A percentile compares a stretch with the other conserved stretches of the same genome.
phyloP scores from a whole-genome alignment of 495 filamentous ascomycete genomes.

The Parathielavia appendiculata region DNA sequence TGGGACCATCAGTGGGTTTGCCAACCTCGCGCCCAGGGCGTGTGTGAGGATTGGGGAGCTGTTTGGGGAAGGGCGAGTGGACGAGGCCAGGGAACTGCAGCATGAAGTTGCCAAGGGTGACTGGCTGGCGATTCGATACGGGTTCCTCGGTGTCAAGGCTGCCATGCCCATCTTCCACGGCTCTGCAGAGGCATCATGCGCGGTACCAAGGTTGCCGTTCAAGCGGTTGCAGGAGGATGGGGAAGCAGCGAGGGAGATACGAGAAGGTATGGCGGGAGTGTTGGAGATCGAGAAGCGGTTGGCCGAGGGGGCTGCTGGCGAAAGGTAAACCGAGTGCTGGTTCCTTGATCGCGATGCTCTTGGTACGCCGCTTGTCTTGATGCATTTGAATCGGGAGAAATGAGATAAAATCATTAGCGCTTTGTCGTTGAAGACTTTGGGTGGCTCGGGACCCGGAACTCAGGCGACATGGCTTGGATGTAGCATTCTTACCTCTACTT shows the following conservation, averaged over 20 bases:
- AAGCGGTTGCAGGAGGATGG: conserved; percentile 13
- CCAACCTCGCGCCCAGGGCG: conserved; percentile 69
- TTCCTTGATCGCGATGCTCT: neutral
- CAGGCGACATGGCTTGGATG: too few species aligned
- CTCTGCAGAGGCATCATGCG: conserved; percentile 46
- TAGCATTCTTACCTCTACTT: neutral
- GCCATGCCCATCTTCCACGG: conserved; percentile 71
- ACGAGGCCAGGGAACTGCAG: conserved; percentile 67
- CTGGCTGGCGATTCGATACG: conserved; percentile 75
- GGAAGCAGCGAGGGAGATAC: conserved; percentile 12
- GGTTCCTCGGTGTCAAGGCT: conserved; percentile 77
- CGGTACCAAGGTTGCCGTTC: conserved; percentile 25
- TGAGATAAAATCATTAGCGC: too few species aligned
- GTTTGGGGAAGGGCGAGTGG: conserved; percentile 60
- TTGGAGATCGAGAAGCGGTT: conserved; percentile 15
- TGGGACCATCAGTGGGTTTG: conserved; percentile 75
- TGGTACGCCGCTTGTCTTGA: neutral
- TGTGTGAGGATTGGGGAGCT: conserved; percentile 70
- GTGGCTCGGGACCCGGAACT: too few species aligned
- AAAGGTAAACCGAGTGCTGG: neutral
- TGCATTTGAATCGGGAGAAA: neutral
- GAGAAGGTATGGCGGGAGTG: conserved; percentile 14
- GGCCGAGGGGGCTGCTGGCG: conserved; percentile 2
- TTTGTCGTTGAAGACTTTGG: too few species aligned
- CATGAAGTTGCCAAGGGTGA: conserved; percentile 66